phyloP scores from a whole-genome alignment of 2,329 filamentous ascomycete genomes.

The Cryphonectria carpinicola region DNA sequence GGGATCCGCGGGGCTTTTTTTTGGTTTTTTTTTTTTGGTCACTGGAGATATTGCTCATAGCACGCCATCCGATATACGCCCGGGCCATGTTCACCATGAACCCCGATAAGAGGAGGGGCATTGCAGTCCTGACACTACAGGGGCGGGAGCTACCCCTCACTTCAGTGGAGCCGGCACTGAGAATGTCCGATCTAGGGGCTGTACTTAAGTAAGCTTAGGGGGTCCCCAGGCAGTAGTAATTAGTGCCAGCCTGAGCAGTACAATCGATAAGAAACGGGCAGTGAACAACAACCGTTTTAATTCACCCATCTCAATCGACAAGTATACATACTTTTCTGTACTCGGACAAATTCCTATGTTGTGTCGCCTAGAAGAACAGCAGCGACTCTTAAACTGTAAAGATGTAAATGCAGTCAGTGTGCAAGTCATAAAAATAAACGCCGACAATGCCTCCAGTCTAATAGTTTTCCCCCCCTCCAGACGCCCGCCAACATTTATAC shows the following conservation, averaged over 20 bases:
- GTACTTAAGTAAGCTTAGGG: not conserved
- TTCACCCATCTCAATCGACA: not conserved
- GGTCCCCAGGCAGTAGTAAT: not conserved
- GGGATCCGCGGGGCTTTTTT: too few relatives aligned
- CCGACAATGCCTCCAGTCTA: not conserved
- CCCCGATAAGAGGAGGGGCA: constrained; percentile 1
- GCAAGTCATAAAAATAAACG: not conserved
- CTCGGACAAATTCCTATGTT: not conserved
- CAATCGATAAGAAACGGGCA: not conserved
- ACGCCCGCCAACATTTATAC: not conserved
- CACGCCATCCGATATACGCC: constrained; percentile 22
- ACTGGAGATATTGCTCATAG: constrained; percentile 19
- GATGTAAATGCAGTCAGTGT: not conserved
- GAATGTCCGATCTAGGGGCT: not conserved
- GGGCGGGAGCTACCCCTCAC: constrained; percentile 6
- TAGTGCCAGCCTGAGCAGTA: not conserved
- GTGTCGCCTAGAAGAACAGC: not conserved
- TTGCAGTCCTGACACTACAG: not conserved
- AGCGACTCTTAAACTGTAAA: not conserved
- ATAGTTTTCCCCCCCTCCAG: not conserved
- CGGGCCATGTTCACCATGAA: not conserved
- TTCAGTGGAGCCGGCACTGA: constrained; percentile 1
- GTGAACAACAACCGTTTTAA: not conserved
- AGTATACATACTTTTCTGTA: not conserved
- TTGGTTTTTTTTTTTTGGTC: not conserved